Evolutionary conservation across 1,284 basidiomycete species (phyloP), one percentile per base, ranked within the genome.

Genomic region (Apiotrichum porosum): DNA sequence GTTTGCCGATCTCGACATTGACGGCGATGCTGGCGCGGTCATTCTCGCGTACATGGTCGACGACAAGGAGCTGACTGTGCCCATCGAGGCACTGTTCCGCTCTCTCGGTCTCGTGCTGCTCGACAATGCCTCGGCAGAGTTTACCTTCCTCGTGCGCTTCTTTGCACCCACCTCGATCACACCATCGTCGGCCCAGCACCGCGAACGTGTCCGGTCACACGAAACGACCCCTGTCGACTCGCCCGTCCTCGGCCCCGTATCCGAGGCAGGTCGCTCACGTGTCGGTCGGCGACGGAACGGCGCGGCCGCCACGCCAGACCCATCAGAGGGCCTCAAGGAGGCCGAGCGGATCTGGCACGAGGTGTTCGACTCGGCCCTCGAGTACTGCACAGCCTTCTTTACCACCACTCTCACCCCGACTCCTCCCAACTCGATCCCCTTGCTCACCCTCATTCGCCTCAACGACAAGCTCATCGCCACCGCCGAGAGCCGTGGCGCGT

Each of bases 101-200:
- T 94, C 92, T 0, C 75, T 90, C 35, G 73, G 89, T 48, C 77
- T 97, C 37, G 91, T 94, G 37, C 81, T 97, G 48, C 83, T 93
- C 80, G 91, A 95, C 75, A 97, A 97, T 64, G 84, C 86, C 1
- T 86, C 86, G 1, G 82, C 89, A 32, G 92, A 97, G 72, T 93
- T 92, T 69, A 79, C 83, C 1, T 97, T 97, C 62, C 73, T 94
- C 37, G 81, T 83, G 4, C 75, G 81, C 0, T 97, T 97, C 76
- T 97, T 95, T 72, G 67, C 71, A 2, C 56, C 56, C 32, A 14
- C 23, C 38, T 23, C 12, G 10, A 24, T 49, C 23, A 23, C 45
- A 22, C 18, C 10, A 23, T 34, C 37, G 33, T 18, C 30, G 26
- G 26, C 42, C 12, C 21, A 8, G 42, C 22, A 43, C 35, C 30